Evolutionary conservation across 2,329 filamentous ascomycete species (phyloP), one percentile per base, ranked within the genome.

Genomic region (Fusarium agapanthi): DNA sequence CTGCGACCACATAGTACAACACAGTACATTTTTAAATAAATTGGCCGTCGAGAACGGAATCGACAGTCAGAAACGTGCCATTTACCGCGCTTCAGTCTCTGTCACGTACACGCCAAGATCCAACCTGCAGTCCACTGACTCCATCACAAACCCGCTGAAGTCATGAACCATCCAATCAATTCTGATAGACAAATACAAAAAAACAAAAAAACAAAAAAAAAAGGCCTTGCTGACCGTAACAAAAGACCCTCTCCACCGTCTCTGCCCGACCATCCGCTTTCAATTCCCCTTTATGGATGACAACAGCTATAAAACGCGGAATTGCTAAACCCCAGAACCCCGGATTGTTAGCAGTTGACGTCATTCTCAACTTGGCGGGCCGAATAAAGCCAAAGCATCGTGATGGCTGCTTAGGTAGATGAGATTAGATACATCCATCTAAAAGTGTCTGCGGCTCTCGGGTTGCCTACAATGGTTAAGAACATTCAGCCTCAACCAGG

Each of bases 51-150:
- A 53, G 58, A 65, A 75, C 50, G 57, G 56, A 54, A 30, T 30
- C n/a, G 37, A 67, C 66, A 55, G 66, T 73, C 54, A 68, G 65
- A 67, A 76, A 67, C 67, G 59, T 67, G 44, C 43, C 40, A 72
- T 65, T 70, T 67, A 24, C 60, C 26, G 47, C 54, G 41, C 56
- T 71, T 51, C 24, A 40, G 55, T 61, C 30, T 63, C 40, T 53
- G 63, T 37, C 26, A 32, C 5, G 41, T 47, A 20, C 11, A 56
- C 16, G 66, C 66, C 57, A 69, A 64, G 66, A 53, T 28, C 2
- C 32, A 41, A 9, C 4, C 24, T 68, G 37, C 44, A 64, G 26
- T 22, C n/a, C 30, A 48, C 30, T 34, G 53, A 24, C 41, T 45
- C 53, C 53, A 37, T 40, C 41, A 28, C 18, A 22, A 35, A 48